Base-by-base conservation (phyloP, 2,329 filamentous ascomycete genomes). In the Ophiostoma ulmi region DNA sequence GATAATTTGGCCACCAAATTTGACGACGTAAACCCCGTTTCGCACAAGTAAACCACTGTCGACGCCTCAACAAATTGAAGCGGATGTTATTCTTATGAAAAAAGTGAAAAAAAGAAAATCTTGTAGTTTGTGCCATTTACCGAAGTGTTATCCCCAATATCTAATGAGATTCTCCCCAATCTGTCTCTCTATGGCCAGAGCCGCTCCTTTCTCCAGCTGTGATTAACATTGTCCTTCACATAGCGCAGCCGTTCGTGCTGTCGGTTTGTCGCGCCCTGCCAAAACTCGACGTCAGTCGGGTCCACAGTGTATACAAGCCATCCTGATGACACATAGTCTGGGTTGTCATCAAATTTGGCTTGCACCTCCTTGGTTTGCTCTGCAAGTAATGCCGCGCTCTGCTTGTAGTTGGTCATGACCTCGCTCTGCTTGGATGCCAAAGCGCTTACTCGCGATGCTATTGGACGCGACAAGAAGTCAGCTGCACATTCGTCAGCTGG, bases 221-320 rank as follows among this genome's bases (percentile, higher is more conserved):
- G 22, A 13, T 58, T 22, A 17, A 26, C n/a, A 10, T 26, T 11
- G 17, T 58, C 52, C 11, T 11, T 58, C 6, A 72, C 68, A 36
- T 72, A 74, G 26, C 71, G 72, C 31, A 73, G 52, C 11, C 73
- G 69, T 26, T 69, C 39, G 66, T 74, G 73, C 20, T 72, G 63
- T 14, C 73, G 70, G 55, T 73, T 69, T 22, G 48, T 67, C 6
- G 70, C 69, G 7, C 73, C 73, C 58, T 74, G 73, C 73, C 73
- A 74, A 44, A 74, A 74, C 44, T 74, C 73, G 3, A 72, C 73
- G 10, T 66, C 68, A 17, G 55, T 64, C 20, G 72, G 69, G 4
- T 35, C 44, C 31, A 74, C 73, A 48, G 72, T 72, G n/a, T 71
- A 73, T 13, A 74, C 70, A 35, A 69, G 39, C 73, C 73, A 74